Percentiles rank a stretch among this genome's conserved stretches.
These are phyloP conservation scores for Sporobolomyces phaffii DNA, from an alignment of 768 basidiomycete genomes.

Conservation along the genomic window DNA sequence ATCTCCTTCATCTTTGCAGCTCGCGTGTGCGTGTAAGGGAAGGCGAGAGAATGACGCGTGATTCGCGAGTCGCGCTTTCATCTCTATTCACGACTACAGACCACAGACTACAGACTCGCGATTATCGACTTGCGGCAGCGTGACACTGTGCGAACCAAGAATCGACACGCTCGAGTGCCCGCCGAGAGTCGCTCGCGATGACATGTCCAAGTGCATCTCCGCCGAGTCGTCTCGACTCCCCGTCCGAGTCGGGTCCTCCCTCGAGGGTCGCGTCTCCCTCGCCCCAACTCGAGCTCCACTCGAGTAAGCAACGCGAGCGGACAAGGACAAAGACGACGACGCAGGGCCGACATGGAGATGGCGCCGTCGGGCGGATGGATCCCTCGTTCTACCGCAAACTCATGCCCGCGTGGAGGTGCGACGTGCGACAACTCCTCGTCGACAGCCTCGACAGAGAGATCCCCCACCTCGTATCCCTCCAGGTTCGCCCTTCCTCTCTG, in stretches of 20 bases:
- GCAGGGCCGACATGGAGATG: neutral
- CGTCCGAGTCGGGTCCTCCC: too few species aligned
- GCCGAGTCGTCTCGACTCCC: too few species aligned
- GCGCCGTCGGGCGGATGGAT: slow-evolving; percentile 2
- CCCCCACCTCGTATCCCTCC: slow-evolving; percentile 19
- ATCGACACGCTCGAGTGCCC: too few species aligned
- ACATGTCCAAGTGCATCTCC: too few species aligned
- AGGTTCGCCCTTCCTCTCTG: slow-evolving; percentile 12
- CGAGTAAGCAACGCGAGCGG: neutral
- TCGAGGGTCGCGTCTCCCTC: neutral
- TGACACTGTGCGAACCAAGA: too few species aligned
- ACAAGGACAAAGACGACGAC: neutral
- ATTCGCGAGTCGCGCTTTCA: neutral
- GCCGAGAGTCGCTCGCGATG: too few species aligned
- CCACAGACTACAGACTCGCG: too few species aligned
- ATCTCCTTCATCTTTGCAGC: slow-evolving; percentile 24
- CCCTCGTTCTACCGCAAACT: neutral
- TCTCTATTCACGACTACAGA: too few species aligned
- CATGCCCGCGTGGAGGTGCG: slow-evolving; percentile 33
- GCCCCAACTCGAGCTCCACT: neutral
- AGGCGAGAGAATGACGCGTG: too few species aligned
- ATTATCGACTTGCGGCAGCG: too few species aligned
- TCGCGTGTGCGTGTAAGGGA: too few species aligned
- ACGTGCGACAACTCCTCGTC: slow-evolving; percentile 21
- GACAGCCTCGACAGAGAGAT: slow-evolving; percentile 33